These are phyloP conservation scores for Shiraia sp. DNA, from an alignment of 2,329 filamentous ascomycete species.

Conservation along the genomic window DNA sequence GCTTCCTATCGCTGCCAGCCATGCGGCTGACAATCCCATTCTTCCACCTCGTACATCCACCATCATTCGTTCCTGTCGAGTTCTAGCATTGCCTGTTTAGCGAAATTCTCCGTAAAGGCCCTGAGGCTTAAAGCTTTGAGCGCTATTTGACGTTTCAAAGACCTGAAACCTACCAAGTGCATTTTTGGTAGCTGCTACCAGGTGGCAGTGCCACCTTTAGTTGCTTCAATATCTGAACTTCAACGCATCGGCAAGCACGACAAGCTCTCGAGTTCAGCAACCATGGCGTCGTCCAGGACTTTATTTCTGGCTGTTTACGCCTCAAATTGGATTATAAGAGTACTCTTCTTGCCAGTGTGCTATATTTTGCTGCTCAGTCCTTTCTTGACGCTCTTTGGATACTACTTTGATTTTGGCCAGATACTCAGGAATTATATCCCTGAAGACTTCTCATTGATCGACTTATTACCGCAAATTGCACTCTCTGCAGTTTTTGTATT, in stretches of 20 bases:
- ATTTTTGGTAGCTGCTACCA: no score
- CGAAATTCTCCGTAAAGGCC: conserved; percentile 8
- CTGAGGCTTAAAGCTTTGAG: conserved; percentile 6
- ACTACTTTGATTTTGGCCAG: conserved; percentile 28
- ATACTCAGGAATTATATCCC: conserved; percentile 21
- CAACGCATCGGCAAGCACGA: conserved; percentile 5
- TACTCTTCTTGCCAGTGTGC: conserved; percentile 40
- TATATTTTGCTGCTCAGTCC: conserved; percentile 36
- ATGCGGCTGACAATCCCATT: background rate
- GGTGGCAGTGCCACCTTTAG: no score
- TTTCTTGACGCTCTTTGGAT: conserved; percentile 26
- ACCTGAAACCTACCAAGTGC: conserved; percentile 4
- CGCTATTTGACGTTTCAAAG: conserved; percentile 1
- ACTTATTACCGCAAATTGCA: conserved; percentile 36
- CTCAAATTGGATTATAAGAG: conserved; percentile 38
- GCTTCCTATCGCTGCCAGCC: conserved; percentile 7
- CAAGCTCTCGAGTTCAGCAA: conserved; percentile 3
- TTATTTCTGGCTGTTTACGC: conserved; percentile 40
- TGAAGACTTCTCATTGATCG: conserved; percentile 28
- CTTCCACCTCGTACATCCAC: background rate
- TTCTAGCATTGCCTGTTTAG: background rate
- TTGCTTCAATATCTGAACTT: background rate
- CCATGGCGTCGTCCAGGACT: conserved; percentile 37
- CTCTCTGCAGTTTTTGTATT: conserved; percentile 29
- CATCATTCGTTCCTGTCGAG: conserved; percentile 5